These are phyloP conservation scores for Musa balbisiana DNA, from an alignment of 202 grass and related monocot genomes.

Conservation along the genomic window DNA sequence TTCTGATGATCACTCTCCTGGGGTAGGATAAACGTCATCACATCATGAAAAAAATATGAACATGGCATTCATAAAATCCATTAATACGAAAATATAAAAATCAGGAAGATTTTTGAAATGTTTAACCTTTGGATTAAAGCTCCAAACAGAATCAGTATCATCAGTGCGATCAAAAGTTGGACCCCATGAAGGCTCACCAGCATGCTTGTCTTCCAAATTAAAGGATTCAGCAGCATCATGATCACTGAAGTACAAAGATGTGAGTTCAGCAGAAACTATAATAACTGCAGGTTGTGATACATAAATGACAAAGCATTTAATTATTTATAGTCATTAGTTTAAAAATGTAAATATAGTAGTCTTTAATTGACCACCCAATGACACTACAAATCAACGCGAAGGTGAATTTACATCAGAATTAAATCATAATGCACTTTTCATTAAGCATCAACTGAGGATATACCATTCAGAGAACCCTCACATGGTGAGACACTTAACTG, in stretches of 20 bases:
- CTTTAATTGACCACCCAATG: background rate
- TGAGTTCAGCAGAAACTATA: conserved; percentile 1
- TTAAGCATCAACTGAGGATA: background rate
- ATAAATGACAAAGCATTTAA: background rate
- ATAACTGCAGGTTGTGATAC: background rate
- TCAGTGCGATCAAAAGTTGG: conserved; percentile 80
- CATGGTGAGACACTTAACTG: background rate
- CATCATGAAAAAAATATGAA: conserved; percentile 17
- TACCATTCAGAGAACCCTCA: background rate
- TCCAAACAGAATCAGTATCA: conserved; percentile 85
- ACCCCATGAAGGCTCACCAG: conserved; percentile 50
- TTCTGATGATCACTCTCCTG: conserved; percentile 73
- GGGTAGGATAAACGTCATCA: conserved; percentile 9
- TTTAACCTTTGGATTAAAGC: conserved; percentile 67
- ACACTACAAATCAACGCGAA: background rate
- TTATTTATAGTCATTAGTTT: too few species aligned
- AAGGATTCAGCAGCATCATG: conserved; percentile 53
- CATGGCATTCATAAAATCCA: conserved; percentile 14
- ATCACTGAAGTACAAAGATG: conserved; percentile 45
- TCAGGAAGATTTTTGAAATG: background rate
- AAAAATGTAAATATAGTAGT: background rate
- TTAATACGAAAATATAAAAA: background rate
- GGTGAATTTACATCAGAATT: background rate
- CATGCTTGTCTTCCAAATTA: conserved; percentile 46
- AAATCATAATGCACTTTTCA: background rate